A percentile compares a stretch with the other conserved stretches of the same genome.
phyloP scores from a whole-genome alignment of 2,329 filamentous ascomycete species.

The Colletotrichum navitas region DNA sequence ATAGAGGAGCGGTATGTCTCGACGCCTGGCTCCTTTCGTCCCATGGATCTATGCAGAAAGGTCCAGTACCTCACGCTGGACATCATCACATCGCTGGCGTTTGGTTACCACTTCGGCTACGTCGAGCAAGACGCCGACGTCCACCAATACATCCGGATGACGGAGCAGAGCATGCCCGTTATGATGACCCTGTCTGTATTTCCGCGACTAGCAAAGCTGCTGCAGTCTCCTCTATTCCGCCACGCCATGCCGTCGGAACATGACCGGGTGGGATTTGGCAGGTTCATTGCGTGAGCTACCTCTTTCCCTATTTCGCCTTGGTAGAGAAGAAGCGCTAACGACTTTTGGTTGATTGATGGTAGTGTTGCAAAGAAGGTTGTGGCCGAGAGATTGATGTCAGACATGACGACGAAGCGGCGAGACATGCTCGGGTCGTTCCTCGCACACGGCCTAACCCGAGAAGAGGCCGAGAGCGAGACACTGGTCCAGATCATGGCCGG shows the following conservation, averaged over 20 bases:
- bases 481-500: slow-evolving; percentile 53
- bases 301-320: not conserved
- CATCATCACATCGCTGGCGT: slow-evolving; percentile 65
- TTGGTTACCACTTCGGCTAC: slow-evolving; percentile 65
- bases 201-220: slow-evolving; percentile 55
- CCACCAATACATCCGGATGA: slow-evolving; percentile 62
- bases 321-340: slow-evolving; percentile 10
- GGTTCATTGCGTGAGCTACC: slow-evolving; percentile 50
- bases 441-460: slow-evolving; percentile 51
- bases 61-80: slow-evolving; percentile 68
- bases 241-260: slow-evolving; percentile 56
- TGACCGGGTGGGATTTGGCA: slow-evolving; percentile 56
- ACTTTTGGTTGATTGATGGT: slow-evolving; percentile 2
- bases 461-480: slow-evolving; percentile 50
- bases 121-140: slow-evolving; percentile 61
- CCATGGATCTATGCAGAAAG: slow-evolving; percentile 62
- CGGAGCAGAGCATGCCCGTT: slow-evolving; percentile 56
- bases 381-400: slow-evolving; percentile 43
- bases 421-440: slow-evolving; percentile 60
- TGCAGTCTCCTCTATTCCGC: slow-evolving; percentile 57
- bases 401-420: slow-evolving; percentile 42
- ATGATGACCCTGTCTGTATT: slow-evolving; percentile 58
- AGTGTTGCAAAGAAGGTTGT: slow-evolving; percentile 46
- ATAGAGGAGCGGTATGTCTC: slow-evolving; percentile 62
- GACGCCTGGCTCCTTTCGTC: slow-evolving; percentile 50